Conservation (phyloP, 2,329 filamentous ascomycete genomes). For the Sporothrix euskadiensis region DNA sequence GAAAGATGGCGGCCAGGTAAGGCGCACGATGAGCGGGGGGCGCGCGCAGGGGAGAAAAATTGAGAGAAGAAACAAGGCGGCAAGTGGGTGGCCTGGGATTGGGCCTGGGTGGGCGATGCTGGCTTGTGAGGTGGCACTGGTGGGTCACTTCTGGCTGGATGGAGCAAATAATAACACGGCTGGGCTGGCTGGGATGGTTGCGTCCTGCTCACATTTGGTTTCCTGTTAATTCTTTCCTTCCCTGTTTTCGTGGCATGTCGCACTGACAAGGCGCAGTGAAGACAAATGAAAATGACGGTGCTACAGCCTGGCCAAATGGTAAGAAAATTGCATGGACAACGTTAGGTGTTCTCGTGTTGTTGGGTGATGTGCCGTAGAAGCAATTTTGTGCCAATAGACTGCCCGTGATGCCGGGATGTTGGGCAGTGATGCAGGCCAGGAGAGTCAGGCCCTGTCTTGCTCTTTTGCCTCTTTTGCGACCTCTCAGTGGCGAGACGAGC, state of each 20-base stretch:
- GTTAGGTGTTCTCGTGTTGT: neutral
- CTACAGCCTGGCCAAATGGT: conserved; percentile 5
- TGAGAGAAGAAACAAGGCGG: conserved; percentile 12
- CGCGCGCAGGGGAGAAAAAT: neutral
- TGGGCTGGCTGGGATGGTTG: neutral
- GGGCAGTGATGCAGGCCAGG: conserved; percentile 28
- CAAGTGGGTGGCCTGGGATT: conserved; percentile 9
- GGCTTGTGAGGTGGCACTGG: conserved; percentile 22
- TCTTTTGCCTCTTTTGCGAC: neutral
- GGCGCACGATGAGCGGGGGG: conserved; percentile 16
- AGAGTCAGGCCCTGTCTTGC: conserved; percentile 14
- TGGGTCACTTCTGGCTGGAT: conserved; percentile 14
- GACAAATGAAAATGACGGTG: conserved; percentile 7
- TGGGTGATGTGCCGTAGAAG: neutral
- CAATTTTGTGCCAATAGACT: neutral
- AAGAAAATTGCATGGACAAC: neutral
- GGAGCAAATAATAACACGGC: conserved; percentile 11
- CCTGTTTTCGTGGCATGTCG: neutral
- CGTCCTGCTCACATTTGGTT: neutral
- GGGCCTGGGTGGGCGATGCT: conserved; percentile 21
- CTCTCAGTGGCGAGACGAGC: conserved; percentile 23
- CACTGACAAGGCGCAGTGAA: conserved; percentile 8
- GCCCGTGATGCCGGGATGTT: neutral
- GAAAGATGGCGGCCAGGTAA: conserved; percentile 9
- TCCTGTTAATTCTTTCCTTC: neutral